phyloP scores from a whole-genome alignment of 1,139 yeast species.

The Kurtzmaniella quercitrusa region DNA sequence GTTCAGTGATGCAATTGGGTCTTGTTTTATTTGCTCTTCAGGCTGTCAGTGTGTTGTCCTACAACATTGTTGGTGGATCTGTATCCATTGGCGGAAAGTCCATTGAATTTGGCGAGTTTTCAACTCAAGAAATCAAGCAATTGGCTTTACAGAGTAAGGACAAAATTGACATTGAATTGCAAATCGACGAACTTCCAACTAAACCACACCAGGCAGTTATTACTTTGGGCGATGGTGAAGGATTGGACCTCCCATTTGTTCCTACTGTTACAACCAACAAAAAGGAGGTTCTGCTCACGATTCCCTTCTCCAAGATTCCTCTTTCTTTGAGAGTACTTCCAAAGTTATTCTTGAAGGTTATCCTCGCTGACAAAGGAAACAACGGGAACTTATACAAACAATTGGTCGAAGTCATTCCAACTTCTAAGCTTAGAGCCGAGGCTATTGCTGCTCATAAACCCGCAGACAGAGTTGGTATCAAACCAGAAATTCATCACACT shows the following conservation, averaged over 20 bases:
- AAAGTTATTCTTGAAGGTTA: conserved; percentile 27
- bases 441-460: conserved; percentile 19
- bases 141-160: conserved; percentile 33
- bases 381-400: conserved; percentile 22
- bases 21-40: conserved; percentile 9
- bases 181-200: conserved; percentile 14
- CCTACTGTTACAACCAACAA: conserved; percentile 20
- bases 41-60: conserved; percentile 17
- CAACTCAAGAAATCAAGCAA: conserved; percentile 32
- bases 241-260: conserved; percentile 22
- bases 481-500: conserved; percentile 67
- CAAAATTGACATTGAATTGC: conserved; percentile 25
- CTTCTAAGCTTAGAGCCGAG: conserved; percentile 22
- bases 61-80: conserved; percentile 24
- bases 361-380: conserved; percentile 25
- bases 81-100: conserved; percentile 23
- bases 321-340: conserved; percentile 33
- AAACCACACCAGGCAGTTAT: conserved; percentile 27
- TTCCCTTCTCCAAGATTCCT: conserved; percentile 34
- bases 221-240: conserved; percentile 24
- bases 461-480: conserved; percentile 42
- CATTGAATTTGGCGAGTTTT: conserved; percentile 32
- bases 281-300: conserved; percentile 20
- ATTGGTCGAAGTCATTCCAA: conserved; percentile 34
- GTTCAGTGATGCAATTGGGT: conserved; percentile 12